Percentiles rank a stretch among this genome's conserved stretches.
phyloP scores from a whole-genome alignment of 2,329 filamentous ascomycete species.

The Fonsecaea erecta region DNA sequence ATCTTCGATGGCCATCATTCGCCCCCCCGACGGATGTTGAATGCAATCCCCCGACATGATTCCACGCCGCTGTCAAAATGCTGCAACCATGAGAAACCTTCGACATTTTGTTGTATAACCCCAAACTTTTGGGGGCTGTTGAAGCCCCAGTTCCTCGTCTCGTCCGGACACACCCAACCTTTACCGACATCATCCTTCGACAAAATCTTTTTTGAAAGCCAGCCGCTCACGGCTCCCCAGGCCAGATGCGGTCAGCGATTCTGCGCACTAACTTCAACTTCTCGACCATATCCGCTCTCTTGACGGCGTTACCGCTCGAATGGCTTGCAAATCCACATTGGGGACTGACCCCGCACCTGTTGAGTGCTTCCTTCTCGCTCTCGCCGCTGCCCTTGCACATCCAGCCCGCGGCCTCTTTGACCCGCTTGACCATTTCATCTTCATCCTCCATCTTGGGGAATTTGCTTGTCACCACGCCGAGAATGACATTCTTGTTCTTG shows the following conservation, averaged over 20 bases:
- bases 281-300: constrained; percentile 67
- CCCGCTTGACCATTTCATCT: constrained; percentile 60
- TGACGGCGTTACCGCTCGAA: constrained; percentile 67
- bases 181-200: not conserved
- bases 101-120: not conserved
- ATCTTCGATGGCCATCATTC: not conserved
- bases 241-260: constrained; percentile 71
- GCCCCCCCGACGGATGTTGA: not conserved
- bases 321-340: constrained; percentile 73
- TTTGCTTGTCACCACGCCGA: constrained; percentile 65
- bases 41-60: not conserved
- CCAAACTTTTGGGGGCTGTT: not conserved
- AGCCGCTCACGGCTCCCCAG: constrained; percentile 47
- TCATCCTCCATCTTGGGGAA: constrained; percentile 62
- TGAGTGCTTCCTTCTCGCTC: constrained; percentile 66
- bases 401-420: constrained; percentile 64
- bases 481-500: constrained; percentile 61
- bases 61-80: not conserved
- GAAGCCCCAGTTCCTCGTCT: not conserved
- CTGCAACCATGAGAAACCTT: too few relatives aligned
- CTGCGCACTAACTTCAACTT: constrained; percentile 69
- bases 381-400: constrained; percentile 67
- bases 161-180: not conserved
- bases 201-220: not conserved
- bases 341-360: constrained; percentile 66